These are phyloP conservation scores for Yamagishiella unicocca DNA, from an alignment of 139 green algal genomes.

Conservation along the genomic window DNA sequence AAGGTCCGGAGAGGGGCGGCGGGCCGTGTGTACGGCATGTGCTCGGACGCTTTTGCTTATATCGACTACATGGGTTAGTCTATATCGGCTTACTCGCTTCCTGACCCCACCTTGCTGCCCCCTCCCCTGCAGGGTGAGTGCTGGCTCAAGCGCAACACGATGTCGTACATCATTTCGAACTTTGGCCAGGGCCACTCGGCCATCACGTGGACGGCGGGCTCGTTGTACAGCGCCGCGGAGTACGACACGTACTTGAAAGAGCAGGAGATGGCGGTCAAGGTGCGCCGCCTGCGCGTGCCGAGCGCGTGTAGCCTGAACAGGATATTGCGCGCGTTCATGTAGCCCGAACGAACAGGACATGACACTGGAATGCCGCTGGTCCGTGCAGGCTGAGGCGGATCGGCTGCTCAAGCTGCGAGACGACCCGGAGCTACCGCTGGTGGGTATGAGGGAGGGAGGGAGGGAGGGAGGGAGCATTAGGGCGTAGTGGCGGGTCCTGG, in stretches of 20 bases:
- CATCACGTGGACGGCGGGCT: slow-evolving; percentile 69
- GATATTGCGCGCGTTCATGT: no score
- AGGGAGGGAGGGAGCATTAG: no score
- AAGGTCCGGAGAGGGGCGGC: slow-evolving; percentile 3
- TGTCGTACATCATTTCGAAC: slow-evolving; percentile 29
- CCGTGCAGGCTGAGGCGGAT: slow-evolving; percentile 5
- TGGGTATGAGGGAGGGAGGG: slow-evolving; percentile 13
- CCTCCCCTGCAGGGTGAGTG: slow-evolving; percentile 20
- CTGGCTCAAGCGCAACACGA: slow-evolving; percentile 42
- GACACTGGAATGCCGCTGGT: no score
- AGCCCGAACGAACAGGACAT: no score
- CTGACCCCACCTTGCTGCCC: no score
- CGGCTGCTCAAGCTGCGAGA: background rate
- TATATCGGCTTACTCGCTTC: no score
- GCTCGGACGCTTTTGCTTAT: no score
- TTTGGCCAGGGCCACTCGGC: slow-evolving; percentile 41
- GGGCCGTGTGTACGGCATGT: no score
- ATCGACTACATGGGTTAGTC: no score
- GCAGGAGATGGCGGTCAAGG: background rate
- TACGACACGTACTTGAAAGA: slow-evolving; percentile 11
- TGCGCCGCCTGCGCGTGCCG: no score
- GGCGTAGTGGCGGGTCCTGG: background rate
- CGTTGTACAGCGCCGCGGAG: slow-evolving; percentile 52
- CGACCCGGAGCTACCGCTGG: slow-evolving; percentile 36
- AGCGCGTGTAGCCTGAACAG: no score